Base-by-base conservation (phyloP, 2,329 filamentous ascomycete genomes). In the Aplosporella prunicola region DNA sequence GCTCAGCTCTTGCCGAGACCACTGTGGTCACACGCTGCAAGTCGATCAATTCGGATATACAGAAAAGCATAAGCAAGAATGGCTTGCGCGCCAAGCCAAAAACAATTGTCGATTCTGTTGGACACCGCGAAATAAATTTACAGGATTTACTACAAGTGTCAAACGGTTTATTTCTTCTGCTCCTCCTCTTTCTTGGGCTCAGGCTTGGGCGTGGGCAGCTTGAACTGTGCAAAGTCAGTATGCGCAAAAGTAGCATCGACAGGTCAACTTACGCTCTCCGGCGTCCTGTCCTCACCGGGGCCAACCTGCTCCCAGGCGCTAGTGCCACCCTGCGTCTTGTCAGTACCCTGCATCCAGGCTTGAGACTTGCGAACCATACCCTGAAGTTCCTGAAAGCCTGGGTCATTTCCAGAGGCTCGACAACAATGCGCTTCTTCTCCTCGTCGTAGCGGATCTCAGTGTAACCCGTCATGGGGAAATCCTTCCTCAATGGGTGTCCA, bases 401-500 rank as follows among this genome's bases (percentile, higher is more conserved):
- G 10, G 91, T 96, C 64, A 98, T 75, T 70, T 98, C 91, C 33
- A 98, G 72, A 26, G 93, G 91, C 72, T 98, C 93, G 20, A 93
- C 89, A 43, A 98, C 89, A 58, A 98, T 95, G 45, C 91, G 78
- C 78, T 98, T 98, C 83, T 95, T 98, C 74, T 98, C 93, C 68
- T 98, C 91, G 51, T 98, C 91, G 58, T 93, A 98, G 56, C 91
- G 76, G 50, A 98, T 82, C 69, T 98, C 93, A 22, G 91, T 98
- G 70, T 98, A 98, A 32, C 91, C 91, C 2, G 91, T 95, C 60
- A 98, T 68, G 15, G 91, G 91, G 69, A 98, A 98, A 60, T 98
- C 91, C 70, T 98, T 98, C 57, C 93, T 78, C 58, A 98, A 68
- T 27, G 91, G 91, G 67, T 98, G 91, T 36, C 91, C 91, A 62